Percentiles rank a stretch among this genome's conserved stretches.
Evolutionary conservation across 2,329 filamentous ascomycete genomes (phyloP).

Genomic region (Xylariaceae sp.): DNA sequence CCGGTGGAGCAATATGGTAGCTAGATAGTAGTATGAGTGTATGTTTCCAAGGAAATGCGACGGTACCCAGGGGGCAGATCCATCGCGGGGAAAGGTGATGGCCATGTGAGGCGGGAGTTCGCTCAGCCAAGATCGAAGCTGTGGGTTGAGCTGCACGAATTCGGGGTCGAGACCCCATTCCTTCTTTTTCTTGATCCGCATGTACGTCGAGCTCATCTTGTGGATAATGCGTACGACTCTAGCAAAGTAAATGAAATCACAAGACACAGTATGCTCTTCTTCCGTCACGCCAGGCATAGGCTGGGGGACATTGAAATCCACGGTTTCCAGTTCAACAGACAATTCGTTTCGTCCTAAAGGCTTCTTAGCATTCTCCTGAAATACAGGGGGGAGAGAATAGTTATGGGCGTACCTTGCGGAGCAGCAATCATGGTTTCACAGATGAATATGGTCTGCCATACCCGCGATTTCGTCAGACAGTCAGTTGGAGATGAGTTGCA

Average conservation of each 20-base stretch:
- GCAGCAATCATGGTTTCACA: conserved; percentile 91
- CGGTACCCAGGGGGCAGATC: conserved; percentile 74
- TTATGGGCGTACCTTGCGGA: conserved; percentile 64
- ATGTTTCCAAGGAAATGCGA: conserved; percentile 86
- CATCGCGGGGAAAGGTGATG: conserved; percentile 71
- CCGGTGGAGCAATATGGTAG: conserved; percentile 78
- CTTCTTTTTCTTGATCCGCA: conserved; percentile 63
- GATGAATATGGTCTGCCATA: conserved; percentile 85
- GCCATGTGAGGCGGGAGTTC: conserved; percentile 75
- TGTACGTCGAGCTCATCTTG: conserved; percentile 69
- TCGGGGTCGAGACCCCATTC: conserved; percentile 85
- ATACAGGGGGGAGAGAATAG: not conserved
- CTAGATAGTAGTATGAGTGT: conserved; percentile 82
- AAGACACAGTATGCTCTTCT: conserved; percentile 68
- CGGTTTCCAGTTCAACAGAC: conserved; percentile 65
- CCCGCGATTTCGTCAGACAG: conserved; percentile 75
- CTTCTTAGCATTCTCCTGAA: conserved; percentile 5
- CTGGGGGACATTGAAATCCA: conserved; percentile 66
- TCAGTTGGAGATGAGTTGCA: conserved; percentile 69
- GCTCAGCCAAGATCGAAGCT: conserved; percentile 69
- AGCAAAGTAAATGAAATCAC: conserved; percentile 78
- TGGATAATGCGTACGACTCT: conserved; percentile 73
- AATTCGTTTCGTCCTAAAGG: conserved; percentile 70
- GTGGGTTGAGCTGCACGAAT: conserved; percentile 72
- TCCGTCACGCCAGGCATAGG: conserved; percentile 64